phyloP scores from a whole-genome alignment of 202 grass and related monocot genomes.

The Schoenoplectus tabernaemontani region DNA sequence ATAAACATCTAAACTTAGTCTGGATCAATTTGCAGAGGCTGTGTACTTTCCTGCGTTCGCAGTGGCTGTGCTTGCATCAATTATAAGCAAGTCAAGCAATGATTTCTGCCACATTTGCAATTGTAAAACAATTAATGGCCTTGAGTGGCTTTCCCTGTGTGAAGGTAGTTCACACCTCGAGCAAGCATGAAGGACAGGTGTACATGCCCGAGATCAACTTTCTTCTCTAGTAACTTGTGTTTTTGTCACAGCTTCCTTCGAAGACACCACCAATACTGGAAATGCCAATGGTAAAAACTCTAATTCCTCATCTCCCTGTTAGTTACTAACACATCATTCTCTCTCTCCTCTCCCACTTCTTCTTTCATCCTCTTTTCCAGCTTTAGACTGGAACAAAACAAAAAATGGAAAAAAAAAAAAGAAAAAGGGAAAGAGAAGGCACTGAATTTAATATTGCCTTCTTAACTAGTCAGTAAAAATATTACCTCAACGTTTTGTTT shows the following conservation, averaged over 20 bases:
- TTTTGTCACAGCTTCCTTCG: slow-evolving; percentile 52
- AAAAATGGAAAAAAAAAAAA: background rate
- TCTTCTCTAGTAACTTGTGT: slow-evolving; percentile 62
- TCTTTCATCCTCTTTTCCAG: background rate
- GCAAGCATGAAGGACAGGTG: slow-evolving; percentile 75
- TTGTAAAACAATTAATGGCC: slow-evolving; percentile 58
- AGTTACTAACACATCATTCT: background rate
- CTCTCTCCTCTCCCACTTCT: background rate
- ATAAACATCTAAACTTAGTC: background rate
- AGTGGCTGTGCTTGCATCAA: slow-evolving; percentile 55
- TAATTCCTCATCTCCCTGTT: background rate
- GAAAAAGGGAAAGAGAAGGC: background rate
- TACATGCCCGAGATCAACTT: slow-evolving; percentile 94
- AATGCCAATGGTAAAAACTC: slow-evolving; percentile 56
- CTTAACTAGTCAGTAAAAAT: background rate
- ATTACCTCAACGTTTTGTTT: background rate
- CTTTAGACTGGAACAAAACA: background rate
- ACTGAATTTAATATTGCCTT: background rate
- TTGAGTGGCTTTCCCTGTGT: slow-evolving; percentile 78
- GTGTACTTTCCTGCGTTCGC: slow-evolving; percentile 75
- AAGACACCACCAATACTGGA: slow-evolving; percentile 57
- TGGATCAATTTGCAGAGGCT: slow-evolving; percentile 23
- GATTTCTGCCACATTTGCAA: slow-evolving; percentile 78
- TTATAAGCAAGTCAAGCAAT: slow-evolving; percentile 93
- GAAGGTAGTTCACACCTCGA: slow-evolving; percentile 64